Percentiles rank a stretch among this genome's conserved stretches.
phyloP scores from a whole-genome alignment of 2,329 filamentous ascomycete genomes.

The Domatiomyces globalis region DNA sequence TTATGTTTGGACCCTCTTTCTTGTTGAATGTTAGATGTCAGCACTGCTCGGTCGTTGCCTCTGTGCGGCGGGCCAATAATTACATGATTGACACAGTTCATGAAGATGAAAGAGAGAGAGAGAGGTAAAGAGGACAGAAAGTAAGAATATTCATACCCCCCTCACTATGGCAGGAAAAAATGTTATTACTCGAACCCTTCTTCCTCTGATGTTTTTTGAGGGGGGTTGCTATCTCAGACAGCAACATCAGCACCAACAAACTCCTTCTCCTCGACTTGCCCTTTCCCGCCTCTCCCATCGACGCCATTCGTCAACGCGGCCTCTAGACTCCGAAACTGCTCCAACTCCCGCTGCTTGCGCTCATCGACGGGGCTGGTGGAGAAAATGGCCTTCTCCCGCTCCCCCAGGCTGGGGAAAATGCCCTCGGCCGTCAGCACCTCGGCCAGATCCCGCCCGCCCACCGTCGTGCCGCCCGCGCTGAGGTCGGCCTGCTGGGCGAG shows the following conservation, averaged over 20 bases:
- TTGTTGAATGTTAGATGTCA: no score
- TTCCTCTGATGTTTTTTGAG: neutral
- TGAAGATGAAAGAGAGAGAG: no score
- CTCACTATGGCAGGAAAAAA: neutral
- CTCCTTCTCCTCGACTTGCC: constrained; percentile 15
- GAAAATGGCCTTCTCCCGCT: constrained; percentile 19
- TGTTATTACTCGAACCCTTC: neutral
- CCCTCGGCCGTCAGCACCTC: constrained; percentile 15
- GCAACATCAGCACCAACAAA: constrained; percentile 16
- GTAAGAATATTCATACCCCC: neutral
- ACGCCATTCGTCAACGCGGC: constrained; percentile 9
- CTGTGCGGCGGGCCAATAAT: no score
- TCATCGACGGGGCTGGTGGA: constrained; percentile 15
- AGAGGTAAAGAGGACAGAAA: neutral
- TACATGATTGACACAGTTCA: no score
- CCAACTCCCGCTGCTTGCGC: constrained; percentile 16
- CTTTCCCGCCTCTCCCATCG: constrained; percentile 2
- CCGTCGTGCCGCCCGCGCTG: constrained; percentile 1
- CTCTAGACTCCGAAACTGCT: constrained; percentile 15
- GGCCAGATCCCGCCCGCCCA: constrained; percentile 8
- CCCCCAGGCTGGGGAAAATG: constrained; percentile 16
- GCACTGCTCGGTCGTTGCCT: no score
- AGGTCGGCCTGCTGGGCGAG: constrained; percentile 5
- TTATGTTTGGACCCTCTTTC: no score
- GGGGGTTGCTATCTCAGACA: constrained; percentile 3